A percentile compares a stretch with the other conserved stretches of the same genome.
These are phyloP conservation scores for Emmonsia crescens DNA, from an alignment of 2,329 filamentous ascomycete species.

Conservation along the genomic window DNA sequence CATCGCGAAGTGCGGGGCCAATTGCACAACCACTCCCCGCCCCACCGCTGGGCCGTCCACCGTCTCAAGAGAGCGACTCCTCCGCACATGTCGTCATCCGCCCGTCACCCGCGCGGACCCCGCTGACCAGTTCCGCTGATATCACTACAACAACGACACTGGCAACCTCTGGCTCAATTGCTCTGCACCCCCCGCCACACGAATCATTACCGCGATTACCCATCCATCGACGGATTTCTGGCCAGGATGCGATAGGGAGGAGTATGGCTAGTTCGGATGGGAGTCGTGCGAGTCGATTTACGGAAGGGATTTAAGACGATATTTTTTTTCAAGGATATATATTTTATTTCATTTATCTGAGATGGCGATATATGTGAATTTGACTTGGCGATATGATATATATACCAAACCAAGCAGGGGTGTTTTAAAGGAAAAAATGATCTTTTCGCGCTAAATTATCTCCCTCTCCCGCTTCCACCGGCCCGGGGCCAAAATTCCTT, in stretches of 20 bases:
- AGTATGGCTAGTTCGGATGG: slow-evolving; percentile 33
- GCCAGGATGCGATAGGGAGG: slow-evolving; percentile 32
- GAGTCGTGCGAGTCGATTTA: slow-evolving; percentile 37
- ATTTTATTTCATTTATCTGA: not conserved
- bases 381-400: not conserved
- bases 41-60: slow-evolving; percentile 11
- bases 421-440: not conserved
- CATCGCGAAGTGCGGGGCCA: not conserved
- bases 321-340: not conserved
- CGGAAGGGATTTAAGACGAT: slow-evolving; percentile 21
- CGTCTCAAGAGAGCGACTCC: slow-evolving; percentile 14
- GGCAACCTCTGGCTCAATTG: slow-evolving; percentile 18
- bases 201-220: not conserved
- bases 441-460: too few relatives aligned
- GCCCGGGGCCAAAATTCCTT: too few relatives aligned
- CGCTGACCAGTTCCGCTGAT: slow-evolving; percentile 28
- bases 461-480: too few relatives aligned
- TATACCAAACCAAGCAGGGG: not conserved
- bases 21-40: slow-evolving; percentile 8
- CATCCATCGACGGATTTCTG: slow-evolving; percentile 15
- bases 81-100: slow-evolving; percentile 27
- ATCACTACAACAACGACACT: slow-evolving; percentile 14
- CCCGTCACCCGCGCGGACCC: slow-evolving; percentile 34
- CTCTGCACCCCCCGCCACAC: slow-evolving; percentile 18
- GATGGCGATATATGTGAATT: not conserved